These are phyloP conservation scores for Durio zibethinus DNA, from an alignment of 345 rosid species.

Conservation along the genomic window DNA sequence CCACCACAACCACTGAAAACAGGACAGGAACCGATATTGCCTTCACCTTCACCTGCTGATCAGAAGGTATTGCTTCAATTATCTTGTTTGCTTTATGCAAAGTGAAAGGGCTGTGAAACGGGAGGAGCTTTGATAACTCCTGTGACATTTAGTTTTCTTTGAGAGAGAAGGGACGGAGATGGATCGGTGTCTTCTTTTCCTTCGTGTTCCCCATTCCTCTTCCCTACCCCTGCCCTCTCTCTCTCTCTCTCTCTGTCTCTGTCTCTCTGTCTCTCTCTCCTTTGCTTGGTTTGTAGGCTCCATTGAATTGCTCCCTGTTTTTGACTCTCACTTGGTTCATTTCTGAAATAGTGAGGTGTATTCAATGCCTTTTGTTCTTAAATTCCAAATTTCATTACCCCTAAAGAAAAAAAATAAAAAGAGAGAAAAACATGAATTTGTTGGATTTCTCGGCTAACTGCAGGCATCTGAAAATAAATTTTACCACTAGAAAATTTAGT, in stretches of 20 bases:
- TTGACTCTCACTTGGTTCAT: not conserved
- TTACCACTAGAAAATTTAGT: not conserved
- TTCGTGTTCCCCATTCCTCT: not conserved
- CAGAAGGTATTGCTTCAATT: constrained; percentile 26
- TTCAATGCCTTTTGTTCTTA: not conserved
- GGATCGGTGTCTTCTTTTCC: not conserved
- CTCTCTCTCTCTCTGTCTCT: no score
- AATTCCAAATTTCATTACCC: not conserved
- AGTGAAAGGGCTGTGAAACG: not conserved
- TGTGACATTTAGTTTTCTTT: not conserved
- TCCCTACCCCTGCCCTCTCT: no score
- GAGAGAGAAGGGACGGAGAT: not conserved
- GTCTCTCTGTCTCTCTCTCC: no score
- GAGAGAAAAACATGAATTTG: not conserved
- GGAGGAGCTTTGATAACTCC: not conserved
- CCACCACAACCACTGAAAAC: not conserved
- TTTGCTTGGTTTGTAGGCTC: not conserved
- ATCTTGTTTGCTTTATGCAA: not conserved
- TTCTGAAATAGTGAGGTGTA: not conserved
- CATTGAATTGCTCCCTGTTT: not conserved
- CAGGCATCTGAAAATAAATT: not conserved
- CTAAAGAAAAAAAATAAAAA: not conserved
- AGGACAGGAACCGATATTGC: constrained; percentile 31
- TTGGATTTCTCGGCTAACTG: not conserved
- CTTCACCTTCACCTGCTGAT: constrained; percentile 31